phyloP scores from a whole-genome alignment of 2,329 filamentous ascomycete species.

The Epichloe amarillans region DNA sequence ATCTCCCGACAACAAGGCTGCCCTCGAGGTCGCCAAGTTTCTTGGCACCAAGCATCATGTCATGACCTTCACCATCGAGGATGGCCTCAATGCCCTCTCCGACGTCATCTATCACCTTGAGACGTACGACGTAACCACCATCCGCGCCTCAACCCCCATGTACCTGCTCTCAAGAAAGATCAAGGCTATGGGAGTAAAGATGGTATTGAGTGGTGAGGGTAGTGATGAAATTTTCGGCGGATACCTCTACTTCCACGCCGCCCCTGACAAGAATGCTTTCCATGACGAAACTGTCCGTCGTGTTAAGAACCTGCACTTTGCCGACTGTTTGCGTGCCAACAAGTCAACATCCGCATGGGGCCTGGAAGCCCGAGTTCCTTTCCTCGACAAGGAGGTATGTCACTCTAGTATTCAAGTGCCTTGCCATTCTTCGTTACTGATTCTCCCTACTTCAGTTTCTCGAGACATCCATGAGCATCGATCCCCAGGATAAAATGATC shows the following conservation, averaged over 20 bases:
- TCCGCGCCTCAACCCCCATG: constrained; percentile 97
- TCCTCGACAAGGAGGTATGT: constrained; percentile 77
- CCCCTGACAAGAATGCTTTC: constrained; percentile 82
- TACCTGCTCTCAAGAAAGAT: constrained; percentile 96
- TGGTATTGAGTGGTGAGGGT: constrained; percentile 94
- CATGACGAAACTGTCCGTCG: constrained; percentile 89
- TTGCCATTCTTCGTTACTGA: constrained; percentile 1
- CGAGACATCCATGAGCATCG: constrained; percentile 82
- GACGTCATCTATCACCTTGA: constrained; percentile 98
- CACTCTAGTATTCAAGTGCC: too few species aligned
- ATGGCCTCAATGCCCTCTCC: constrained; percentile 88
- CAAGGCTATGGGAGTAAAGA: constrained; percentile 99
- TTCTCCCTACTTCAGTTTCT: constrained; percentile 49
- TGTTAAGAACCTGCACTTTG: constrained; percentile 89
- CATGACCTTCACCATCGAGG: constrained; percentile 96
- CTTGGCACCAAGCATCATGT: constrained; percentile 95
- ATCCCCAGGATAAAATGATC: constrained; percentile 93
- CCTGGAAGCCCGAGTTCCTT: constrained; percentile 92
- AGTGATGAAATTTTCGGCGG: constrained; percentile 97
- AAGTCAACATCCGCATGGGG: constrained; percentile 98
- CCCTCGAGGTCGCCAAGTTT: constrained; percentile 87
- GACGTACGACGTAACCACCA: constrained; percentile 95
- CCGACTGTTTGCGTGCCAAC: constrained; percentile 97
- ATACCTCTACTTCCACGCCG: constrained; percentile 96
- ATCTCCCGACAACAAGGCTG: constrained; percentile 84